Evolutionary conservation across 2,329 filamentous ascomycete species (phyloP), one percentile per base, ranked within the genome.

Genomic region (Sporothrix curviconia): DNA sequence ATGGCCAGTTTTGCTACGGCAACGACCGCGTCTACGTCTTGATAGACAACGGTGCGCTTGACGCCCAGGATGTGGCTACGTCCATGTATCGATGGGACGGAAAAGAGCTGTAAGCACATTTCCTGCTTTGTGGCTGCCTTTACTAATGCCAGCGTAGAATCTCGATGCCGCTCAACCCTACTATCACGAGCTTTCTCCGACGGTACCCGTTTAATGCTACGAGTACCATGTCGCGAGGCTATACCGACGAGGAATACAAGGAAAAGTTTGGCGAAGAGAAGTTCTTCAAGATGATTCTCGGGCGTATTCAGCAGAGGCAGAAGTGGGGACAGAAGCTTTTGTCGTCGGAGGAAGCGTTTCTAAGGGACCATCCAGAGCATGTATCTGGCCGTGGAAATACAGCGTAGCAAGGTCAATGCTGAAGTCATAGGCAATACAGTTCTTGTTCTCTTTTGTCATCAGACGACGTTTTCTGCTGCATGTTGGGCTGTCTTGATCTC

Each of bases 211-310:
- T 51, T 9, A 28, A 40, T 39, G 17, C 6, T 39, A n/a, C 32
- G 24, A n/a, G 19, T 6, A 28, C 3, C 19, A 24, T 19, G 5
- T 40, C 49, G 17, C 7, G 17, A 39, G 34, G 49, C 17, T 51
- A 51, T 51, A 28, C 32, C 7, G 49, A 51, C 15, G 49, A 40
- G 34, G 49, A 51, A 28, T 51, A 39, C 25, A 51, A 28, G 39
- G n/a, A 14, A 25, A 40, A 15, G 5, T 51, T 25, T 40, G 34
- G 49, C 17, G 12, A 28, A 12, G 49, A 39, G 22, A n/a, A 17
- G 12, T 39, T 39, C 12, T 4, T 5, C 8, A 12, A 37, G 12
- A 2, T 51, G 17, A 28, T 40, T 7, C 7, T 51, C 4, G 49
- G 9, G 34, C 22, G 49, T 6, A 51, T 51, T 28, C n/a, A 32